These are phyloP conservation scores for Capronia epimyces DNA, from an alignment of 2,329 filamentous ascomycete genomes.

Conservation along the genomic window DNA sequence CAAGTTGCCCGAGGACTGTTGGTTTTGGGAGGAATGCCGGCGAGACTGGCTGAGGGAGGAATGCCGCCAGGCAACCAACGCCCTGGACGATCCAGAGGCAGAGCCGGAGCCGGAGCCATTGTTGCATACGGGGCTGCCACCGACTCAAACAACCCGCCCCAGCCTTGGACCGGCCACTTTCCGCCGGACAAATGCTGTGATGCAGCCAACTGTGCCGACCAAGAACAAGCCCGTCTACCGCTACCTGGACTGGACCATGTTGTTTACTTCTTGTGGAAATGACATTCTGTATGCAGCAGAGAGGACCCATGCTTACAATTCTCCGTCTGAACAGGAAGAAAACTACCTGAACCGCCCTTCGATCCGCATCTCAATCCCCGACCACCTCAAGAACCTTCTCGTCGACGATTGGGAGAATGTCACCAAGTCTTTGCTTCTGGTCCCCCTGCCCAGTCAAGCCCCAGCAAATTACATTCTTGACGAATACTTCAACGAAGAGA, in stretches of 20 bases:
- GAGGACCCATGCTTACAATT: conserved; percentile 13
- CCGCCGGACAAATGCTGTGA: background rate
- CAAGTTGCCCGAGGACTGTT: conserved; percentile 1
- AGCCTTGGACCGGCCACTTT: background rate
- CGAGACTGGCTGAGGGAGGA: background rate
- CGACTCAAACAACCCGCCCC: background rate
- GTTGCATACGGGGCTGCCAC: too few relatives aligned
- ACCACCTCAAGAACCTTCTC: conserved; percentile 82
- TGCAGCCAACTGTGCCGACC: background rate
- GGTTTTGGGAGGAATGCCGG: conserved; percentile 2
- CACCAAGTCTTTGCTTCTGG: conserved; percentile 87
- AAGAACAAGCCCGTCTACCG: background rate
- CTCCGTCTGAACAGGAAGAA: conserved; percentile 63
- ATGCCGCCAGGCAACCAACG: background rate
- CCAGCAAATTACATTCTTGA: conserved; percentile 73
- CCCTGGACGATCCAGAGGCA: too few relatives aligned
- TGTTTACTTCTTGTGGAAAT: background rate
- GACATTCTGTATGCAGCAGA: background rate
- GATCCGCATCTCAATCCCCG: conserved; percentile 79
- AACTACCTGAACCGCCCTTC: conserved; percentile 76
- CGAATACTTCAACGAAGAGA: conserved; percentile 70
- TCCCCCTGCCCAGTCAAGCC: conserved; percentile 71
- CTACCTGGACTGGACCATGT: background rate
- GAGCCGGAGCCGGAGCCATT: too few relatives aligned
- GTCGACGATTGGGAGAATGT: conserved; percentile 99